These are phyloP conservation scores for Syzygium syzygioides DNA, from an alignment of 441 rosid genomes.

Conservation along the genomic window DNA sequence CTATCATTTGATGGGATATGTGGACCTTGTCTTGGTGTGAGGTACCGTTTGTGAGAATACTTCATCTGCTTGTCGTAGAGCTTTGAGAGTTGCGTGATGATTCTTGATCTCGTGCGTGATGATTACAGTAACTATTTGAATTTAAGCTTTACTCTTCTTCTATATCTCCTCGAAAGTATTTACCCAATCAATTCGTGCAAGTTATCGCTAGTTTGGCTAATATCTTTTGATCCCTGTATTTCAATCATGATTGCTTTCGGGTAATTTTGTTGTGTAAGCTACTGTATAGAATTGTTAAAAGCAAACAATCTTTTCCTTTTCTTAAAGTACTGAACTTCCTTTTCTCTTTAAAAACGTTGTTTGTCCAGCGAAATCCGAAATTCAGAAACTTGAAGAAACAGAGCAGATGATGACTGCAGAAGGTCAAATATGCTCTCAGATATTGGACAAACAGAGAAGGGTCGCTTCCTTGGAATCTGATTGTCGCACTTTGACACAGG, in stretches of 20 bases:
- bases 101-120: background rate
- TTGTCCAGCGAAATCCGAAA: conserved; percentile 43
- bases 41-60: background rate
- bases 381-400: conserved; percentile 35
- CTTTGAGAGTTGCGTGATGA: background rate
- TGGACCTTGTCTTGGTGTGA: background rate
- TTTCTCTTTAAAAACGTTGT: background rate
- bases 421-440: conserved; percentile 50
- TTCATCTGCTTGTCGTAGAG: background rate
- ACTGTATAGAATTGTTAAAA: background rate
- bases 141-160: background rate
- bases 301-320: background rate
- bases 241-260: background rate
- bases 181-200: background rate
- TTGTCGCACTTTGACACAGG: conserved; percentile 56
- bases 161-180: background rate
- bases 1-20: background rate
- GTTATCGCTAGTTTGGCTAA: background rate
- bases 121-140: background rate
- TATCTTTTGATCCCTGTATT: background rate
- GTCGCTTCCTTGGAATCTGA: conserved; percentile 50
- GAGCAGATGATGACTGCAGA: conserved; percentile 42
- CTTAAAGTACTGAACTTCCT: background rate
- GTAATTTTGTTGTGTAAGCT: background rate
- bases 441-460: conserved; percentile 52